Evolutionary conservation across 1,139 yeast genomes (phyloP).

Genomic region (Candida tetrigidarum): DNA sequence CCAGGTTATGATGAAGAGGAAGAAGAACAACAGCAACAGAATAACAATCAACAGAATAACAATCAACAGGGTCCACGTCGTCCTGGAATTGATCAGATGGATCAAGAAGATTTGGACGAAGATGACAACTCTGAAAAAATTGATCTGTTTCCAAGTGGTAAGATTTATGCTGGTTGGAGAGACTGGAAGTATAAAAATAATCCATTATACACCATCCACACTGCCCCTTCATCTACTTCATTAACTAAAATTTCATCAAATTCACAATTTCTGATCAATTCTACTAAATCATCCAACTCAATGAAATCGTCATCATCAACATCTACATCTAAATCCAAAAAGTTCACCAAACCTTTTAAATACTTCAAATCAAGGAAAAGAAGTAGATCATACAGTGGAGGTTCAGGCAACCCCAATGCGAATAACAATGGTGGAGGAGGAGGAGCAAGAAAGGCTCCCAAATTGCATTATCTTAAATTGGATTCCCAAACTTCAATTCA

Average conservation of each 20-base stretch:
- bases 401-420: not conserved
- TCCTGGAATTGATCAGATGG: not conserved
- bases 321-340: no score
- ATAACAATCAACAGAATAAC: constrained; percentile 22
- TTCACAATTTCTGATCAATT: constrained; percentile 24
- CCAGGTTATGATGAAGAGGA: constrained; percentile 50
- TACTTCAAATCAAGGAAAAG: constrained; percentile 29
- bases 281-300: constrained; percentile 24
- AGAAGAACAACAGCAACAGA: constrained; percentile 24
- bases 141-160: constrained; percentile 20
- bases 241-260: constrained; percentile 33
- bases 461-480: constrained; percentile 16
- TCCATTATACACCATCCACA: constrained; percentile 56
- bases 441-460: constrained; percentile 15
- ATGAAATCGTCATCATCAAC: constrained; percentile 19
- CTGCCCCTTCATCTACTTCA: constrained; percentile 21
- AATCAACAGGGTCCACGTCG: not conserved
- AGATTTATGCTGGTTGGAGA: constrained; percentile 75
- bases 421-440: not conserved
- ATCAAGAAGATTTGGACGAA: constrained; percentile 1
- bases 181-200: constrained; percentile 83
- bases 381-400: constrained; percentile 18
- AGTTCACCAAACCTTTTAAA: constrained; percentile 28
- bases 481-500: constrained; percentile 9
- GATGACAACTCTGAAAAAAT: constrained; percentile 10